Conservation (phyloP, 1,139 yeast species). For the Sugiyamaella castrensis region DNA sequence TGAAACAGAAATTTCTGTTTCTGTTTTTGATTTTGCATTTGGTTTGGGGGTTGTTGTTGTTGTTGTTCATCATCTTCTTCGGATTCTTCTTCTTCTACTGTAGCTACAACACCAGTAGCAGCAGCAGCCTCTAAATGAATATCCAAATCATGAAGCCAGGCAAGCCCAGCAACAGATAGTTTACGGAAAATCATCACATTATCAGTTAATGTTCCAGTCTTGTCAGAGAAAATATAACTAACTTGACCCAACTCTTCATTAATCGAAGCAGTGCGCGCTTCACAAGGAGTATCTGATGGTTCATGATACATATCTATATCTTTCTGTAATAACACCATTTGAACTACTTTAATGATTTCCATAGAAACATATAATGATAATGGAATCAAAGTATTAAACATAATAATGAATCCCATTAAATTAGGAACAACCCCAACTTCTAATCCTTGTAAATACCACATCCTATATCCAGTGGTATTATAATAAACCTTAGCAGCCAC, state of each 20-base stretch:
- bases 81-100: not conserved
- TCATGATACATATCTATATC: slow-evolving; percentile 94
- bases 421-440: slow-evolving; percentile 91
- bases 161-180: slow-evolving; percentile 62
- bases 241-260: slow-evolving; percentile 96
- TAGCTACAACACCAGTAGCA: slow-evolving; percentile 10
- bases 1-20: slow-evolving; percentile 4
- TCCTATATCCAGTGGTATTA: slow-evolving; percentile 41
- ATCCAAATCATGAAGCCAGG: slow-evolving; percentile 84
- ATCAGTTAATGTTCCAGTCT: slow-evolving; percentile 89
- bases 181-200: slow-evolving; percentile 38
- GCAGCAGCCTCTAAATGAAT: slow-evolving; percentile 36
- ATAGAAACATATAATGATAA: slow-evolving; percentile 91
- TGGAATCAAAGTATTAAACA: slow-evolving; percentile 96
- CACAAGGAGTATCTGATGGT: slow-evolving; percentile 85
- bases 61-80: not conserved
- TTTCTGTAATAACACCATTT: slow-evolving; percentile 73
- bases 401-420: slow-evolving; percentile 91
- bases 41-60: slow-evolving; percentile 2
- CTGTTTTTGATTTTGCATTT: not conserved
- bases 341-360: slow-evolving; percentile 91
- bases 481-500: slow-evolving; percentile 68
- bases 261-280: slow-evolving; percentile 91
- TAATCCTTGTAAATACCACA: slow-evolving; percentile 70
- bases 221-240: slow-evolving; percentile 91